phyloP scores from a whole-genome alignment of 129 eudicot genomes.

The Flaveria linearis region DNA sequence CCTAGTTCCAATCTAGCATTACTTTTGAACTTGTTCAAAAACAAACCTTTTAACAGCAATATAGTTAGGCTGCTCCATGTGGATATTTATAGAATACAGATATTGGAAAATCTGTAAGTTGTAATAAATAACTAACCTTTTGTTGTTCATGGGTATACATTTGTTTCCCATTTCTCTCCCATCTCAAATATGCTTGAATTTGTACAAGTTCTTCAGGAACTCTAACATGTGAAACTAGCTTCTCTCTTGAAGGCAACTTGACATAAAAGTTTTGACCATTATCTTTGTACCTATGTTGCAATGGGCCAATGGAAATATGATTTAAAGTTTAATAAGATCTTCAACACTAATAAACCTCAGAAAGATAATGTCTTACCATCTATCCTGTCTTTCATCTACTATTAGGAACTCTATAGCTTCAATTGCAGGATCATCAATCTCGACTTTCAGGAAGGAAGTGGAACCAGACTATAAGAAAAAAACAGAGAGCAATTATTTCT shows the following conservation, averaged over 20 bases:
- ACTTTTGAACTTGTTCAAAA: slow-evolving; percentile 16
- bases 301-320: slow-evolving; percentile 1
- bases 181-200: slow-evolving; percentile 88
- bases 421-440: slow-evolving; percentile 80
- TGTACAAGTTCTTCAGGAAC: slow-evolving; percentile 97
- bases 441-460: slow-evolving; percentile 58
- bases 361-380: slow-evolving; percentile 50
- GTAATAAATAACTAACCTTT: slow-evolving; percentile 55
- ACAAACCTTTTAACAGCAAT: slow-evolving; percentile 9
- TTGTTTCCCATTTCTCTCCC: slow-evolving; percentile 98
- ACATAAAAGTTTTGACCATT: slow-evolving; percentile 71
- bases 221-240: slow-evolving; percentile 39
- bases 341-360: slow-evolving; percentile 12
- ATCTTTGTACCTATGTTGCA: slow-evolving; percentile 64
- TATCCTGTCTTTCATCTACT: slow-evolving; percentile 76
- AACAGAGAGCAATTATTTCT: background rate
- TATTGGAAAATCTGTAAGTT: background rate
- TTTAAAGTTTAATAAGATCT: background rate
- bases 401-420: slow-evolving; percentile 84
- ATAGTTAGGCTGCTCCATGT: slow-evolving; percentile 13
- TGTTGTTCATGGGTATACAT: slow-evolving; percentile 84
- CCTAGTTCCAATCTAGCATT: slow-evolving; percentile 6
- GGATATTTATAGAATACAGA: background rate
- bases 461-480: slow-evolving; percentile 62
- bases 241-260: slow-evolving; percentile 46